phyloP scores from a whole-genome alignment of 257 asterid genomes.

The Fraxinus cuspidata region DNA sequence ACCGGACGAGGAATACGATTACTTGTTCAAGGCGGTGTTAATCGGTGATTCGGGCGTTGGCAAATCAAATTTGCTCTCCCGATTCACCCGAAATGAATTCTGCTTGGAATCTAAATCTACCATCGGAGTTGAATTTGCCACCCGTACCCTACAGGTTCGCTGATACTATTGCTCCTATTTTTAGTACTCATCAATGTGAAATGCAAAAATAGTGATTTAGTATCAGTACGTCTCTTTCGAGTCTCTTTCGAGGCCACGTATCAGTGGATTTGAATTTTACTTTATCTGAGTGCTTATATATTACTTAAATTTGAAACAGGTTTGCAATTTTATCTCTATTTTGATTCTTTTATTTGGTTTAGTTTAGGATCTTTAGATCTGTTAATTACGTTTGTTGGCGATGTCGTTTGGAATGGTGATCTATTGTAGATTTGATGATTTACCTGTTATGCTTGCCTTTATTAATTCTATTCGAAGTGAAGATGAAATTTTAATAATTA shows the following conservation, averaged over 20 bases:
- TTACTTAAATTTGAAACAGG: not conserved
- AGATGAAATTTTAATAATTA: not conserved
- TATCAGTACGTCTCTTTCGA: constrained; percentile 2
- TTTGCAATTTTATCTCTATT: not conserved
- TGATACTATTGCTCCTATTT: not conserved
- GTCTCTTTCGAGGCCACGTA: constrained; percentile 9
- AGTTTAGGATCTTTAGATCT: constrained; percentile 23
- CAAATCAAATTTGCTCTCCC: constrained; percentile 64
- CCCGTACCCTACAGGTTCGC: constrained; percentile 71
- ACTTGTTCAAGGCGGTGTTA: constrained; percentile 65
- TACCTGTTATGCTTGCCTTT: not conserved
- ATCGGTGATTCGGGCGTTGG: constrained; percentile 80
- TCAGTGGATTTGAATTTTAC: not conserved
- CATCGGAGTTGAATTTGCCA: constrained; percentile 76
- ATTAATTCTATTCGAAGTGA: not conserved
- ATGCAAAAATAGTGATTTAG: not conserved
- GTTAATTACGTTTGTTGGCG: not conserved
- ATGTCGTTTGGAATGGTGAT: constrained; percentile 16
- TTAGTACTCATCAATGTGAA: constrained; percentile 5
- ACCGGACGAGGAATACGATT: constrained; percentile 74
- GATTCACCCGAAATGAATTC: constrained; percentile 71
- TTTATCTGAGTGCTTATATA: not conserved
- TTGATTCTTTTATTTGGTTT: not conserved
- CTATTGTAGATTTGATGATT: constrained; percentile 1
- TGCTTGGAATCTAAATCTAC: constrained; percentile 73